phyloP scores from a whole-genome alignment of 176 grass and related monocot genomes.

The Pontederia paniculata region DNA sequence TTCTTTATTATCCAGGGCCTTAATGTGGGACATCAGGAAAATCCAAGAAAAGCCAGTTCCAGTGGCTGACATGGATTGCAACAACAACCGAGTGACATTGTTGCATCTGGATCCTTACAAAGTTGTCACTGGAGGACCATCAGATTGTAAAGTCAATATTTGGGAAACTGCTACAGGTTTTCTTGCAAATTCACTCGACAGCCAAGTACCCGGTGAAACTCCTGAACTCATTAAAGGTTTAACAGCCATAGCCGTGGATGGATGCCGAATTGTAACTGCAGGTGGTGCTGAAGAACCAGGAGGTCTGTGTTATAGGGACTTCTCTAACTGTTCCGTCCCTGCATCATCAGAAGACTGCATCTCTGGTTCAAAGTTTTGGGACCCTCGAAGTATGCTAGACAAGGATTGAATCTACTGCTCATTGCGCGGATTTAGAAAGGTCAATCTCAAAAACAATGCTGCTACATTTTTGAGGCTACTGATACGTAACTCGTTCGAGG shows the following conservation, averaged over 20 bases:
- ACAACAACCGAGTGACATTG: constrained; percentile 36
- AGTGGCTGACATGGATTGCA: constrained; percentile 50
- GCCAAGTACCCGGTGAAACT: constrained; percentile 14
- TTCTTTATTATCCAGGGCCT: constrained; percentile 41
- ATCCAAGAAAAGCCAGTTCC: constrained; percentile 29
- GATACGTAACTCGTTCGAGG: no score
- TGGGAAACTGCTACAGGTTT: constrained; percentile 41
- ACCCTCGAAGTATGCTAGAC: neutral
- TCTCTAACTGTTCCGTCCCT: constrained; percentile 31
- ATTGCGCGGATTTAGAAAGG: no score
- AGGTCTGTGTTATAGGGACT: constrained; percentile 44
- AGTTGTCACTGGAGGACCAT: constrained; percentile 49
- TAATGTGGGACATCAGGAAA: constrained; percentile 86
- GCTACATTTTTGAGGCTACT: no score
- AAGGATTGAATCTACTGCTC: no score
- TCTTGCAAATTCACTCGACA: constrained; percentile 48
- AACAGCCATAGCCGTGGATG: constrained; percentile 57
- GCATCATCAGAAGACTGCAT: constrained; percentile 23
- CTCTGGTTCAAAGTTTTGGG: constrained; percentile 55
- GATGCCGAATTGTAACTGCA: constrained; percentile 41
- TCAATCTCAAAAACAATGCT: no score
- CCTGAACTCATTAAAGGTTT: constrained; percentile 6
- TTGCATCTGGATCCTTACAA: constrained; percentile 87
- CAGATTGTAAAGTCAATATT: constrained; percentile 33
- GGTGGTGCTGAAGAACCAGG: constrained; percentile 20